Conservation (phyloP, 495 filamentous ascomycete genomes). For the Apiosordaria backusii region DNA sequence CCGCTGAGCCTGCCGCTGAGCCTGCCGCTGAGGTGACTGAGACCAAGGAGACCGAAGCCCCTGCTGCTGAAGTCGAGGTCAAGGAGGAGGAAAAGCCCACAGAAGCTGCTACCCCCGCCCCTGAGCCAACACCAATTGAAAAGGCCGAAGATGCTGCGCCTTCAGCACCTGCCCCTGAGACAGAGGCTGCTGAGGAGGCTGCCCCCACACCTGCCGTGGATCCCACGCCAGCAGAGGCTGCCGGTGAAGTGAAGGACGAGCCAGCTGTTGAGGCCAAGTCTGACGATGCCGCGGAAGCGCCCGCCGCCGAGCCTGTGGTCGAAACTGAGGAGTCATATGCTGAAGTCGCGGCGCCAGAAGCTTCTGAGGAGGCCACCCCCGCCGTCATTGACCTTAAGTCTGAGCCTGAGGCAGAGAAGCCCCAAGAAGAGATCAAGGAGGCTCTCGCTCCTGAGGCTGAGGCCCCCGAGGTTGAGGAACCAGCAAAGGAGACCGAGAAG, state of each 20-base stretch:
- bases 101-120: constrained; percentile 7
- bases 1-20: constrained; percentile 18
- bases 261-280: constrained; percentile 9
- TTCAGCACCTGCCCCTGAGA: constrained; percentile 1
- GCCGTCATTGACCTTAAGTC: constrained; percentile 3
- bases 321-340: constrained; percentile 1
- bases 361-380: constrained; percentile 3
- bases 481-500: neutral
- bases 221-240: neutral
- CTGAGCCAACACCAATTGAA: neutral
- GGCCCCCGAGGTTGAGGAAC: neutral
- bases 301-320: constrained; percentile 2
- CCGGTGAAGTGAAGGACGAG: constrained; percentile 13
- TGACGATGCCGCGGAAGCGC: constrained; percentile 4
- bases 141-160: neutral
- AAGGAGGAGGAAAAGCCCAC: constrained; percentile 1
- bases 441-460: constrained; percentile 13
- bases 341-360: neutral
- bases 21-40: constrained; percentile 16
- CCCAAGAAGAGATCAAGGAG: constrained; percentile 7
- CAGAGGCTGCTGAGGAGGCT: constrained; percentile 6
- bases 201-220: neutral
- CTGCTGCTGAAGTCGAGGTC: constrained; percentile 2
- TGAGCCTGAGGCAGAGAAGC: constrained; percentile 5
- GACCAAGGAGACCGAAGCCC: constrained; percentile 5